Base-by-base conservation (phyloP, 352 stramenopile species). In the Phytophthora melonis region DNA sequence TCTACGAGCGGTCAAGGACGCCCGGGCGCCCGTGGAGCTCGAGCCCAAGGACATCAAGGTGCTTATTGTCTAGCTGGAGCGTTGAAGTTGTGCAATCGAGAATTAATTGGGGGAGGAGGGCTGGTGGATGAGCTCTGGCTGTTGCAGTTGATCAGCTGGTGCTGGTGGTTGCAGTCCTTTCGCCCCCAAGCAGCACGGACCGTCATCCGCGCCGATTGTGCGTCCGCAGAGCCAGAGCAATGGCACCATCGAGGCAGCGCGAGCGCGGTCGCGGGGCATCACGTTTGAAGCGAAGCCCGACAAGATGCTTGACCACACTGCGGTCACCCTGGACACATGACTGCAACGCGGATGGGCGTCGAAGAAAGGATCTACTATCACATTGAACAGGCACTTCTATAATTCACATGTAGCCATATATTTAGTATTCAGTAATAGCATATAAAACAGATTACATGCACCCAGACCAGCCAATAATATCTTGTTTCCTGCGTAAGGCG, bases 1-100 rank as follows among this genome's bases (percentile, higher is more conserved):
- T 63, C 54, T 82, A 2, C 43, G 52, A 1, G 66, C 74, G 14
- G 36, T 82, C 13, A 80, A 76, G 39, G 61, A 75, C 0, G 69
- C 50, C 2, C 55, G 61, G 0, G 18, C 58, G 3, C 64, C 68
- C 14, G 47, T 79, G 19, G 32, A 77, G 49, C 69, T 72, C 41
- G 66, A 71, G 18, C 16, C 47, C 16, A 63, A 70, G 53, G 69
- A 80, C 8, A 69, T 66, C 3, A 69, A 63, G 39, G 50, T 74
- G 58, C 53, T 78, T 16, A 62, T 55, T 30, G 16, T 66, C 9
- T 67, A 68, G 11, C 43, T 10, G 43, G 14, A 21, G 16, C 43
- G 43, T 50, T 50, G 43, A 50, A 50, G 43, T 21, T 50, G 36
- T 11, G 36, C 13, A 18, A 43, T 43, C 3, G 36, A 43, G 36